phyloP scores from a whole-genome alignment of 1,284 basidiomycete species.

The Coriolopsis trogii region DNA sequence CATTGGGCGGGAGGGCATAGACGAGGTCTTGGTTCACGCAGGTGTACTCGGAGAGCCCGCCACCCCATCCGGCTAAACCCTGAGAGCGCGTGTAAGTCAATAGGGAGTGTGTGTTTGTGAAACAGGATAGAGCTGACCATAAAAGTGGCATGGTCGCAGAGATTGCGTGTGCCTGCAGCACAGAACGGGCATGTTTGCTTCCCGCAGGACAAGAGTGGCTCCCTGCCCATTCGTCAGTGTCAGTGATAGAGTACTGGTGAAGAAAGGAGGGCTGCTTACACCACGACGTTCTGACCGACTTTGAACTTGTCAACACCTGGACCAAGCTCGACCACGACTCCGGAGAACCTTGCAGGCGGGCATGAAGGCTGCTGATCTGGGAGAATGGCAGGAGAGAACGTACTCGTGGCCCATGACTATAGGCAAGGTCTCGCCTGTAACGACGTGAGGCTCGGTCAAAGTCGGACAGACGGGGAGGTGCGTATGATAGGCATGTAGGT shows the following conservation, averaged over 20 bases:
- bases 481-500: constrained; percentile 33
- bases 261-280: constrained; percentile 19
- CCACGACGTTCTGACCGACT: constrained; percentile 34
- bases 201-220: not conserved
- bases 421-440: constrained; percentile 33
- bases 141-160: not conserved
- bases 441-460: constrained; percentile 25
- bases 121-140: not conserved
- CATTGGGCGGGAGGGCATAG: constrained; percentile 24
- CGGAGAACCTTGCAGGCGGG: constrained; percentile 30
- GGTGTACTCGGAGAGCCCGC: not conserved
- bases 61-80: not conserved
- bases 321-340: constrained; percentile 34
- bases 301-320: constrained; percentile 28
- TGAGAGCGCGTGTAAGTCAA: not conserved
- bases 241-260: not conserved
- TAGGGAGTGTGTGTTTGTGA: not conserved
- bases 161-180: not conserved
- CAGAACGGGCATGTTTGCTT: constrained; percentile 1
- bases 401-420: constrained; percentile 38
- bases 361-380: not conserved
- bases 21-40: not conserved
- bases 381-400: not conserved
- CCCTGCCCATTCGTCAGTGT: not conserved
- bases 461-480: constrained; percentile 23